Conservation (phyloP, 768 basidiomycete genomes). For the Leccinum longicurvipes region DNA sequence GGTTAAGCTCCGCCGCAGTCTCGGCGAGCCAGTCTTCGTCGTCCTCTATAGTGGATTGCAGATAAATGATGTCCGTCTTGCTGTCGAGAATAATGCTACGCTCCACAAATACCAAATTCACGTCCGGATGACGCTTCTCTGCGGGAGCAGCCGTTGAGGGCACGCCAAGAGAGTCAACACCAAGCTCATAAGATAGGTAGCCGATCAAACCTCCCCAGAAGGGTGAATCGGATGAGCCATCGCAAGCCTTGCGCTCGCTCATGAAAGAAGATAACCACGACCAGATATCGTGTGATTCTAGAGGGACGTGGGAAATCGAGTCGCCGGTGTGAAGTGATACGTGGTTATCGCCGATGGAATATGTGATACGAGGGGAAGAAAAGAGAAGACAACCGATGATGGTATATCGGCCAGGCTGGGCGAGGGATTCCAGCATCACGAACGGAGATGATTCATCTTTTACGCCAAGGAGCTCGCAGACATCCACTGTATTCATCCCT, state of each 20-base stretch:
- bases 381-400: constrained; percentile 63
- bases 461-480: constrained; percentile 66
- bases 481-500: constrained; percentile 37
- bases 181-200: constrained; percentile 77
- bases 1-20: constrained; percentile 29
- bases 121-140: constrained; percentile 57
- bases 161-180: constrained; percentile 53
- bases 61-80: constrained; percentile 43
- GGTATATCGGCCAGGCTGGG: constrained; percentile 69
- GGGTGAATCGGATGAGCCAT: constrained; percentile 53
- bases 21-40: constrained; percentile 62
- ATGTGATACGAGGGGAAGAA: constrained; percentile 55
- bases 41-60: constrained; percentile 61
- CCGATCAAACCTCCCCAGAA: constrained; percentile 87
- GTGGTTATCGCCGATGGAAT: constrained; percentile 48
- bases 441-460: constrained; percentile 58
- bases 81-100: constrained; percentile 71
- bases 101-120: constrained; percentile 75
- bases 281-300: constrained; percentile 62
- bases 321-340: constrained; percentile 45
- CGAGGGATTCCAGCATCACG: constrained; percentile 72
- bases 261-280: constrained; percentile 73
- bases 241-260: constrained; percentile 43
- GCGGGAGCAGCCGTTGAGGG: constrained; percentile 30
- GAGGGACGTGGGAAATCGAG: constrained; percentile 35